These are phyloP conservation scores for Suillus subalutaceus DNA, from an alignment of 768 basidiomycete species.

Conservation along the genomic window DNA sequence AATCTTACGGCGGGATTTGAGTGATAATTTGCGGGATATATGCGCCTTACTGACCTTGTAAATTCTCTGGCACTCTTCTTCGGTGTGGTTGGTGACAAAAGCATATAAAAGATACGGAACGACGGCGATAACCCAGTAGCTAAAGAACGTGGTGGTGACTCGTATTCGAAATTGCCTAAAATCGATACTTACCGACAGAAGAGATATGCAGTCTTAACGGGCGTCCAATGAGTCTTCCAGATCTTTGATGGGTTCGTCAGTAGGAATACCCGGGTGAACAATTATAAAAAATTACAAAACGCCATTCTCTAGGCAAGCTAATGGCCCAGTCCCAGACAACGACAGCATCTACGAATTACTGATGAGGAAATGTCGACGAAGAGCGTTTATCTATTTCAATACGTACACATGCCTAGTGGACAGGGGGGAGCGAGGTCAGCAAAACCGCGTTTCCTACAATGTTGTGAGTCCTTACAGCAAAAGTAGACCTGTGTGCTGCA, in stretches of 20 bases:
- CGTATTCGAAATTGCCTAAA: constrained; percentile 11
- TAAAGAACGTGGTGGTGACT: constrained; percentile 29
- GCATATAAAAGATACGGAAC: constrained; percentile 79
- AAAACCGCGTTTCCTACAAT: constrained; percentile 14
- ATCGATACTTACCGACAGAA: constrained; percentile 70
- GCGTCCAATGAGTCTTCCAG: constrained; percentile 84
- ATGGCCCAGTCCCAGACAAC: constrained; percentile 87
- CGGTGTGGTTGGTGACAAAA: constrained; percentile 70
- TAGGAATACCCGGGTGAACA: background rate
- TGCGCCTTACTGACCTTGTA: constrained; percentile 52
- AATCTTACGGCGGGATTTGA: constrained; percentile 46
- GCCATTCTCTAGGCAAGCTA: constrained; percentile 75
- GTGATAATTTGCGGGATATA: background rate
- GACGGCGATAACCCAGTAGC: constrained; percentile 82
- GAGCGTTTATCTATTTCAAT: constrained; percentile 24
- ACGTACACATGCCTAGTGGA: constrained; percentile 69
- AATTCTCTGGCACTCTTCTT: constrained; percentile 66
- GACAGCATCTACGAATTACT: constrained; percentile 62
- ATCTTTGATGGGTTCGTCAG: constrained; percentile 45
- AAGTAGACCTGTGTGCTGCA: constrained; percentile 73
- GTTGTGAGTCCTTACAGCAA: constrained; percentile 60
- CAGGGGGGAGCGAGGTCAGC: constrained; percentile 33
- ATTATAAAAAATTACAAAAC: constrained; percentile 54
- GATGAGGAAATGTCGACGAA: background rate
- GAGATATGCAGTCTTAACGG: constrained; percentile 80